Evolutionary conservation across 129 eudicot species (phyloP).

Genomic region (Escallonia rubra): DNA sequence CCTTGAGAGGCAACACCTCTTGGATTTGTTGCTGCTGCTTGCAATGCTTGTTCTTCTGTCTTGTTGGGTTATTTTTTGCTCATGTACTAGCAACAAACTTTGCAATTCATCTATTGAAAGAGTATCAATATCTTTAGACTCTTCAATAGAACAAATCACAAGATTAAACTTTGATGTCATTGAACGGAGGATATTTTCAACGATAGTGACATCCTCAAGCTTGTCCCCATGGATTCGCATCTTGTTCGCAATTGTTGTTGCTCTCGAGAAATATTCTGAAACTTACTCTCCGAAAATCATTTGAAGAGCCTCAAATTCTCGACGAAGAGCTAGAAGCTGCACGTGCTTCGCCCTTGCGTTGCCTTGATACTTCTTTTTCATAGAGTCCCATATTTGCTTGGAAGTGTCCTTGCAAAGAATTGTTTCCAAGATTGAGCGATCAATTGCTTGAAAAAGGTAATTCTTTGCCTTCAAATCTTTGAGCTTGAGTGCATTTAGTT

Average conservation of each 20-base stretch:
- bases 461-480: neutral
- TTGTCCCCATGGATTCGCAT: neutral
- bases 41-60: constrained; percentile 1
- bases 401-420: neutral
- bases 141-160: constrained; percentile 5
- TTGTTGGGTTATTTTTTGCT: neutral
- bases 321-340: neutral
- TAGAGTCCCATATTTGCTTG: neutral
- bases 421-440: neutral
- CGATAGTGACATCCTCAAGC: neutral
- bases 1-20: neutral
- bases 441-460: constrained; percentile 3
- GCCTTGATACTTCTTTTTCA: neutral
- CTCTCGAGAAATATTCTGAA: neutral
- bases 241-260: neutral
- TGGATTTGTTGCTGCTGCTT: too few relatives aligned
- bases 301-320: neutral
- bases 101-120: constrained; percentile 5
- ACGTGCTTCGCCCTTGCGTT: neutral
- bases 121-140: constrained; percentile 1
- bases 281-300: constrained; percentile 3
- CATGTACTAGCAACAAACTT: neutral
- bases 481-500: neutral
- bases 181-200: neutral
- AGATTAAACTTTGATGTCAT: neutral